These are phyloP conservation scores for Talaromyces thailandensis DNA, from an alignment of 495 filamentous ascomycete species.

Conservation along the genomic window DNA sequence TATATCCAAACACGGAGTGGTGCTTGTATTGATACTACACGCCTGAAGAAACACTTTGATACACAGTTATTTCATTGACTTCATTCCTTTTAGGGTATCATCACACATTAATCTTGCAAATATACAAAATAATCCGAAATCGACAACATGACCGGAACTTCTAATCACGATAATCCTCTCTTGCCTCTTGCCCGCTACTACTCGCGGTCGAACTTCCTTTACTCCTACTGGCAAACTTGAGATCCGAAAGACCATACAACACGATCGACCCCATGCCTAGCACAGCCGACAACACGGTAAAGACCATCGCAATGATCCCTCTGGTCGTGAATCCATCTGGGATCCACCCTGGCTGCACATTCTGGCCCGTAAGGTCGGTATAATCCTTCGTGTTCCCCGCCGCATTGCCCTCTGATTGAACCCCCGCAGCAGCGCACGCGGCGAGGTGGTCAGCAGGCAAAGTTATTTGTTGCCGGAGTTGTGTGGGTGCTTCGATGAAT, in stretches of 20 bases:
- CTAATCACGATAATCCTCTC: constrained; percentile 2
- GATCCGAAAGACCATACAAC: constrained; percentile 49
- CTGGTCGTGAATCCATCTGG: constrained; percentile 61
- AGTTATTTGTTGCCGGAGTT: constrained; percentile 22
- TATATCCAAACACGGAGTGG: background rate
- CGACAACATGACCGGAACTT: background rate
- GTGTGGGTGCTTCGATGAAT: constrained; percentile 40
- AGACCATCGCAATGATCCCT: constrained; percentile 65
- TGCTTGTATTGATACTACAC: no score
- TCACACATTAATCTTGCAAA: background rate
- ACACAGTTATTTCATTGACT: background rate
- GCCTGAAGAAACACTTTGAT: no score
- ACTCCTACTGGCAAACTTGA: constrained; percentile 8
- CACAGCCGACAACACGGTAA: constrained; percentile 57
- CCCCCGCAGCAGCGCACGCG: constrained; percentile 39
- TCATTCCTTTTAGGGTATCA: background rate
- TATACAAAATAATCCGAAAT: background rate
- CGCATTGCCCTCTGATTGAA: constrained; percentile 56
- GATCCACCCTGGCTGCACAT: constrained; percentile 44
- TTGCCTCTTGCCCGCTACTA: background rate
- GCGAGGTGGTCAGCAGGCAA: constrained; percentile 56
- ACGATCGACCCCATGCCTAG: constrained; percentile 57
- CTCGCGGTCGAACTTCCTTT: background rate
- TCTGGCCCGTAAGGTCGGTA: constrained; percentile 55
- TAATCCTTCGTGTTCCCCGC: constrained; percentile 54